Conservation (phyloP, 768 basidiomycete genomes). For the Wakefieldia striispora region DNA sequence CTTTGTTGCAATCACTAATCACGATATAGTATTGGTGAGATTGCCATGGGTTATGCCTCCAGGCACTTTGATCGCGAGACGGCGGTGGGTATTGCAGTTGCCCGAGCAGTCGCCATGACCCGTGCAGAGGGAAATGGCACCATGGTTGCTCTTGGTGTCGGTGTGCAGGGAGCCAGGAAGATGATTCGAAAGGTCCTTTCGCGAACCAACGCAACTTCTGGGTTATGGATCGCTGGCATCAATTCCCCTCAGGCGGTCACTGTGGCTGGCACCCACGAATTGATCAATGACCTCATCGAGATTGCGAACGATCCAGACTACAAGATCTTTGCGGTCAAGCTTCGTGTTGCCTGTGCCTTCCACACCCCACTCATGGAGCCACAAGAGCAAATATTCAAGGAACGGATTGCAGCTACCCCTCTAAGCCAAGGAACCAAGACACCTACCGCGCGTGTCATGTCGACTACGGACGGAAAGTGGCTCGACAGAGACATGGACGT, state of each 20-base stretch:
- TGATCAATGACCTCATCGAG: slow-evolving; percentile 30
- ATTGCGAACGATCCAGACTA: slow-evolving; percentile 27
- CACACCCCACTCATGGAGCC: slow-evolving; percentile 36
- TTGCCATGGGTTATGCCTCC: slow-evolving; percentile 38
- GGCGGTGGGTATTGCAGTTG: slow-evolving; percentile 33
- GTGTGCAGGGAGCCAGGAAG: slow-evolving; percentile 29
- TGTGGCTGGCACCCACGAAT: slow-evolving; percentile 31
- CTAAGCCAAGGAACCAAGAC: slow-evolving; percentile 20
- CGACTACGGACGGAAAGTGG: slow-evolving; percentile 34
- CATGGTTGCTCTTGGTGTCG: slow-evolving; percentile 36
- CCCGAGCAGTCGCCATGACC: slow-evolving; percentile 37
- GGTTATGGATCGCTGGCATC: slow-evolving; percentile 36
- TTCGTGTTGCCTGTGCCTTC: slow-evolving; percentile 34
- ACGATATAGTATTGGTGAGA: slow-evolving; percentile 28
- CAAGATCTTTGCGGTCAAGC: slow-evolving; percentile 26
- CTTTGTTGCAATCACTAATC: slow-evolving; percentile 5
- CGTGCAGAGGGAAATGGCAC: slow-evolving; percentile 35
- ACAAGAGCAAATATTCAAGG: slow-evolving; percentile 33
- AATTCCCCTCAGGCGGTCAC: slow-evolving; percentile 39
- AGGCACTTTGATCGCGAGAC: slow-evolving; percentile 35
- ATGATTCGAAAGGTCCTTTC: slow-evolving; percentile 35
- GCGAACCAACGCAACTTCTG: slow-evolving; percentile 20
- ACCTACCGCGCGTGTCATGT: slow-evolving; percentile 30
- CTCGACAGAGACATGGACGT: slow-evolving; percentile 27
- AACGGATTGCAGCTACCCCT: slow-evolving; percentile 16